Conservation (phyloP, 257 asterid genomes). For the Nicotiana attenuata region DNA sequence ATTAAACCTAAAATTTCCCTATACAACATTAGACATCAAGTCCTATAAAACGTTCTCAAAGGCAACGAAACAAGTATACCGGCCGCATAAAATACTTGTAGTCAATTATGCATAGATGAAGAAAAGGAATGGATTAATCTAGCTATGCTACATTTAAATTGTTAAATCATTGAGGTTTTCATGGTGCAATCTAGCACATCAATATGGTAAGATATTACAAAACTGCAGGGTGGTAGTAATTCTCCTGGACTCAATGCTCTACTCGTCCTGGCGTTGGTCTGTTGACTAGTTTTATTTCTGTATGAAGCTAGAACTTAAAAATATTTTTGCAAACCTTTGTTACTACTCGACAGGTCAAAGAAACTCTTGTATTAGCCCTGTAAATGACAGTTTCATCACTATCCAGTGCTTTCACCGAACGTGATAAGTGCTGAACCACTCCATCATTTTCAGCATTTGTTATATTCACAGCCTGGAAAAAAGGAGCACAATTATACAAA, state of each 20-base stretch:
- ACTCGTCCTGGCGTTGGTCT: not conserved
- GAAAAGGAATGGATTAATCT: not conserved
- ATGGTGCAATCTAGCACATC: not conserved
- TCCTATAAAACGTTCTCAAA: not conserved
- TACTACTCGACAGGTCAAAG: slow-evolving; percentile 83
- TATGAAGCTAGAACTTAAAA: slow-evolving; percentile 38
- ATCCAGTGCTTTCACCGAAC: slow-evolving; percentile 19
- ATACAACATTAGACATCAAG: not conserved
- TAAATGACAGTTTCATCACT: slow-evolving; percentile 31
- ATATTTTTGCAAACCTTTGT: slow-evolving; percentile 57
- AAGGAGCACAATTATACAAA: not conserved
- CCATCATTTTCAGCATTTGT: slow-evolving; percentile 17
- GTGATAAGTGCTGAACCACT: slow-evolving; percentile 10
- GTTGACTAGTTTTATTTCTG: not conserved
- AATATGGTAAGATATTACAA: not conserved
- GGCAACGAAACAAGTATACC: not conserved
- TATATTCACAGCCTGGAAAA: slow-evolving; percentile 58
- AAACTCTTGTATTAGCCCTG: slow-evolving; percentile 67
- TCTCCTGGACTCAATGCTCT: not conserved
- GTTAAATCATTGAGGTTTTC: not conserved
- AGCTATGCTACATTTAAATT: not conserved
- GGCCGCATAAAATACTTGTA: not conserved
- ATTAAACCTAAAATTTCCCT: not conserved
- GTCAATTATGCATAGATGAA: not conserved
- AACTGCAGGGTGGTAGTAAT: not conserved